Conservation (phyloP, 2,329 filamentous ascomycete species). For the Dothideomycetidae sp. region DNA sequence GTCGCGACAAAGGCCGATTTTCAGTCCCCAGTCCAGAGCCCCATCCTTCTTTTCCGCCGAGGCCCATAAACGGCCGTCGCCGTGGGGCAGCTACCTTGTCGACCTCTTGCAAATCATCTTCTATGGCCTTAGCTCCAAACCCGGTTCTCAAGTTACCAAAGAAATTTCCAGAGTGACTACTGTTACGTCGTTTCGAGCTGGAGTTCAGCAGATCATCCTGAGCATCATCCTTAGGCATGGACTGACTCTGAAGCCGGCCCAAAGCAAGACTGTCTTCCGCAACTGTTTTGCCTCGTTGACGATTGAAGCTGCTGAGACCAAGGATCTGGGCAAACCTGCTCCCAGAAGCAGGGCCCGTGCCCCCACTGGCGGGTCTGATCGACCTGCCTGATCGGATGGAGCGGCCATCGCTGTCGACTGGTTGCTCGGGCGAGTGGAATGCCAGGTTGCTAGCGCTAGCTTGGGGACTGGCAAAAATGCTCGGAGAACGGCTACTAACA, state of each 20-base stretch:
- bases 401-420: constrained; percentile 31
- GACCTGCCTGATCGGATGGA: constrained; percentile 38
- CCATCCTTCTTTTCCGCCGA: constrained; percentile 37
- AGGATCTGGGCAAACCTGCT: constrained; percentile 46
- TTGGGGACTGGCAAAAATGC: constrained; percentile 33
- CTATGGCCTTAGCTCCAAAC: constrained; percentile 3
- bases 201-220: not conserved
- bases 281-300: constrained; percentile 45
- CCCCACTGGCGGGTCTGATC: constrained; percentile 28
- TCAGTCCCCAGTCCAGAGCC: constrained; percentile 27
- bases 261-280: constrained; percentile 49
- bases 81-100: constrained; percentile 27
- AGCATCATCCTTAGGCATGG: constrained; percentile 42
- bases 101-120: constrained; percentile 13
- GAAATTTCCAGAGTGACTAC: constrained; percentile 35
- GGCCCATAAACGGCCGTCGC: constrained; percentile 36
- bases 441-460: constrained; percentile 37
- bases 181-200: constrained; percentile 30
- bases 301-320: constrained; percentile 41
- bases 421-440: constrained; percentile 26
- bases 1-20: constrained; percentile 40
- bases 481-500: constrained; percentile 29
- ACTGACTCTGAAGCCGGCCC: constrained; percentile 61
- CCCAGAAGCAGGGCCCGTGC: constrained; percentile 27
- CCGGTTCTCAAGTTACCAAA: constrained; percentile 29